These are phyloP conservation scores for Aureobasidium sp. DNA, from an alignment of 2,329 filamentous ascomycete species.

Conservation along the genomic window DNA sequence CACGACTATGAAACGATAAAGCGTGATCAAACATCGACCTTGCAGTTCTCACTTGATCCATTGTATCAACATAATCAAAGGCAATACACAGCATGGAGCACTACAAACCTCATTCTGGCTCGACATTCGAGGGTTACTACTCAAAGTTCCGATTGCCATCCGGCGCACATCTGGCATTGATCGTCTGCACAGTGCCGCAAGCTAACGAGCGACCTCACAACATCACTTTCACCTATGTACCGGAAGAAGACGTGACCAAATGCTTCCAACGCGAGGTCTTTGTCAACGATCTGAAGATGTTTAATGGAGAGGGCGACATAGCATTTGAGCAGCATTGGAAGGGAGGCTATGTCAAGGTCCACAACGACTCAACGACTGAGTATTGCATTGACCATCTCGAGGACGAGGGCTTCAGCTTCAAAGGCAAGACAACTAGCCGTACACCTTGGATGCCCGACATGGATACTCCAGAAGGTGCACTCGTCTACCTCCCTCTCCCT, in stretches of 20 bases:
- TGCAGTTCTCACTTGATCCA: neutral
- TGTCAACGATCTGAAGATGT: slow-evolving; percentile 31
- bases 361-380: slow-evolving; percentile 28
- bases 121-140: slow-evolving; percentile 43
- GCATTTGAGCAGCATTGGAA: slow-evolving; percentile 34
- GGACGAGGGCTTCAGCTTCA: slow-evolving; percentile 30
- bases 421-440: slow-evolving; percentile 29
- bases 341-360: slow-evolving; percentile 30
- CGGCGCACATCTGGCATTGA: slow-evolving; percentile 36
- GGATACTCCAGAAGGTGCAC: slow-evolving; percentile 36
- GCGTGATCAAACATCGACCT: neutral
- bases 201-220: slow-evolving; percentile 33
- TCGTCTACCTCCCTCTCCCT: slow-evolving; percentile 39
- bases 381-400: slow-evolving; percentile 23
- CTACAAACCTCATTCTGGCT: slow-evolving; percentile 31
- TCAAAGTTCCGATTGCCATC: slow-evolving; percentile 41
- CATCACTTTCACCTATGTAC: slow-evolving; percentile 43
- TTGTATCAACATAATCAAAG: neutral
- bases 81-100: slow-evolving; percentile 11
- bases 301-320: slow-evolving; percentile 18
- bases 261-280: slow-evolving; percentile 37
- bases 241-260: slow-evolving; percentile 21
- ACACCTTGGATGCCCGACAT: slow-evolving; percentile 30
- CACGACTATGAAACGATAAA: slow-evolving; percentile 1
- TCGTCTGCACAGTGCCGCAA: slow-evolving; percentile 39